Base-by-base conservation (phyloP, 2,329 filamentous ascomycete genomes). In the Fusarium longipes region DNA sequence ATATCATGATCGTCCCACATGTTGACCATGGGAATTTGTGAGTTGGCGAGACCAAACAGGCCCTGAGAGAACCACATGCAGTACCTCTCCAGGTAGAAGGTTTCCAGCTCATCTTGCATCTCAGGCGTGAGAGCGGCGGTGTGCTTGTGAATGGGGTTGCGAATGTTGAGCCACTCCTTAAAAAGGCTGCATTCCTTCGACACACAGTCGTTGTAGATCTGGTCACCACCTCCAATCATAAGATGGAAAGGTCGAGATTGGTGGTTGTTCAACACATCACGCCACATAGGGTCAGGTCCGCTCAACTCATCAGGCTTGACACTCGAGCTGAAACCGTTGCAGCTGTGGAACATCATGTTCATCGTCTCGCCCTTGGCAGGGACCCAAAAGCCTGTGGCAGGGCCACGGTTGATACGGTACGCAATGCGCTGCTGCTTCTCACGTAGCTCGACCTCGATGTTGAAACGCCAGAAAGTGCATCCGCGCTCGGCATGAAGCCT, bases 331-430 rank as follows among this genome's bases (percentile, higher is more conserved):
- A 99, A 99, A 3, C 96, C 96, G 77, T 99, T 99, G 82, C 96
- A 97, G 76, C 92, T 97, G 81, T 98, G 88, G 81, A 97, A 99
- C 93, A 98, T 97, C 76, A 97, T 92, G 80, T 98, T 97, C 96
- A 99, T 99, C 4, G 91, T 87, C 76, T 97, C 86, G 17, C 89
- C 91, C 48, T 85, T 87, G 30, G 91, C 91, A 7, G 96, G 96
- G 1, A 99, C 93, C 95, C 96, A 99, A 77, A 99, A 99, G 2
- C 91, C 93, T 51, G 92, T 89, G 4, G 93, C 88, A 8, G 95
- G 94, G 1, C 96, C 95, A 44, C 90, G 86, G 75, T 99, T 99
- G 81, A 99, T 97, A 53, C 94, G 92, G 78, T 99, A 99, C 0
- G 94, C 95, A 67, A 99, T 91, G 36, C 95, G 90, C 72, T 94